A percentile compares a stretch with the other conserved stretches of the same genome.
These are phyloP conservation scores for Ceratocystis alfenasii DNA, from an alignment of 2,329 filamentous ascomycete species.

Conservation along the genomic window DNA sequence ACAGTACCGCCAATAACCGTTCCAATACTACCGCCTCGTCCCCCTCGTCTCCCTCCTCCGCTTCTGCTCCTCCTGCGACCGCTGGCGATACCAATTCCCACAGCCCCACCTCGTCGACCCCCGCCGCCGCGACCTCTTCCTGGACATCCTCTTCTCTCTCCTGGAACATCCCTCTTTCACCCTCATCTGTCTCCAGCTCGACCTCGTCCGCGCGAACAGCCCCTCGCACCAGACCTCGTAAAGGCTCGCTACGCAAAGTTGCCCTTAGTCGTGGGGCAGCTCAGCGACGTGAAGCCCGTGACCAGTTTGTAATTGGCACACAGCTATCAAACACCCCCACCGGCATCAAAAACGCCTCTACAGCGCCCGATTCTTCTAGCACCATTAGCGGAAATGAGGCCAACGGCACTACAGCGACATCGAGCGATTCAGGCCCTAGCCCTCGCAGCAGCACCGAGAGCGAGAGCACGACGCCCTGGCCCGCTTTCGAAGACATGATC, in stretches of 20 bases:
- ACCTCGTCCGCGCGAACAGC: constrained; percentile 4
- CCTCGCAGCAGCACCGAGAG: constrained; percentile 19
- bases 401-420: background rate
- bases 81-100: constrained; percentile 7
- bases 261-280: constrained; percentile 60
- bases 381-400: constrained; percentile 1
- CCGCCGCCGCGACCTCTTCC: background rate
- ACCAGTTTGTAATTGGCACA: background rate
- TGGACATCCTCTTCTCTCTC: background rate
- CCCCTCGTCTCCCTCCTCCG: background rate
- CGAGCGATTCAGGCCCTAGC: constrained; percentile 18
- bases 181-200: background rate
- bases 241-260: constrained; percentile 77
- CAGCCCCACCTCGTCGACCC: background rate
- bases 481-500: constrained; percentile 16
- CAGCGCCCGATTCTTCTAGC: background rate
- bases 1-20: background rate
- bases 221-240: constrained; percentile 35
- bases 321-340: background rate
- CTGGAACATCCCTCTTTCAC: constrained; percentile 9
- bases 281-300: constrained; percentile 33
- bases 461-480: constrained; percentile 21
- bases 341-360: background rate
- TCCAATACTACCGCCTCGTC: background rate
- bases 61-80: background rate